A percentile compares a stretch with the other conserved stretches of the same genome.
These are phyloP conservation scores for Brassica nigra DNA, from an alignment of 345 rosid genomes.

Conservation along the genomic window DNA sequence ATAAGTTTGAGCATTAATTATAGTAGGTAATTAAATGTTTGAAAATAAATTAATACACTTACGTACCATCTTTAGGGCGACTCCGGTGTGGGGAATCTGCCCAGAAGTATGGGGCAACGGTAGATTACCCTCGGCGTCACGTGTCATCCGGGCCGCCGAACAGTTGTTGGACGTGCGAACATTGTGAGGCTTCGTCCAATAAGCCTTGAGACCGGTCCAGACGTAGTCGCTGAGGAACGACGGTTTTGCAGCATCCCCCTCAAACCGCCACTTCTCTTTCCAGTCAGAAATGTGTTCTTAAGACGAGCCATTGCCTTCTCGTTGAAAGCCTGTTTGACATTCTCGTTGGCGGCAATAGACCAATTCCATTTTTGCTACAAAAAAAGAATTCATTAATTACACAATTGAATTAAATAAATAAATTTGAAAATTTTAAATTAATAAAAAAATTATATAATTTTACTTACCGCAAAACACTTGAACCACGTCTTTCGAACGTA, in stretches of 20 bases:
- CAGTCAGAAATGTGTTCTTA: background rate
- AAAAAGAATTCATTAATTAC: no score
- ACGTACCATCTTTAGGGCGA: background rate
- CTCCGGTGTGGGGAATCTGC: background rate
- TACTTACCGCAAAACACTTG: background rate
- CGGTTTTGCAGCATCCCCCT: background rate
- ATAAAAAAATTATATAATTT: no score
- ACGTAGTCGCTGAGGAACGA: background rate
- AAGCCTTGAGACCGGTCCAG: background rate
- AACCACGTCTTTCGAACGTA: background rate
- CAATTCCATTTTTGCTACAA: background rate
- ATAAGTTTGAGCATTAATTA: no score
- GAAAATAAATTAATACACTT: no score
- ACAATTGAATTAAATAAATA: no score
- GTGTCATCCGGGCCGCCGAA: background rate
- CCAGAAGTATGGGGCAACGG: background rate
- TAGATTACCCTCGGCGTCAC: background rate
- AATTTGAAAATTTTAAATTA: no score
- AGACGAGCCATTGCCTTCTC: background rate
- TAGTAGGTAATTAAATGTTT: no score
- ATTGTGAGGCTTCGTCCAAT: background rate
- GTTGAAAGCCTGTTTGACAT: background rate
- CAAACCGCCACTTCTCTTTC: background rate
- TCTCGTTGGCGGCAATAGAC: background rate
- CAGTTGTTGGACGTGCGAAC: background rate